A percentile compares a stretch with the other conserved stretches of the same genome.
phyloP scores from a whole-genome alignment of 2,329 filamentous ascomycete species.

The Botrytis squamosa region DNA sequence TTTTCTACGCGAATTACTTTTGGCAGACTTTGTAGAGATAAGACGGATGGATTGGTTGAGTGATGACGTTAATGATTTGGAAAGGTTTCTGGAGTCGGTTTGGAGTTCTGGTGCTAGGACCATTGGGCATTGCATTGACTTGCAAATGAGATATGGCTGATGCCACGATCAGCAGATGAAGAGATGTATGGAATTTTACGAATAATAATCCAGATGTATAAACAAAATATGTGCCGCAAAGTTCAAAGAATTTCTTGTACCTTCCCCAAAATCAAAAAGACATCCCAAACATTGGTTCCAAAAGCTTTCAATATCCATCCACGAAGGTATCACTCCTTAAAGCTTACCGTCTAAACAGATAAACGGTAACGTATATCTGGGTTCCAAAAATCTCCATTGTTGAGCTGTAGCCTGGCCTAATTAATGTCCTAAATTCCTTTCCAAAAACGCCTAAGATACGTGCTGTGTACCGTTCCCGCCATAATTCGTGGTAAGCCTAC shows the following conservation, averaged over 20 bases:
- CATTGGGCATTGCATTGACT: background rate
- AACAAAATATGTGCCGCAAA: background rate
- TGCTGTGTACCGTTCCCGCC: slow-evolving; percentile 11
- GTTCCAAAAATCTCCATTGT: background rate
- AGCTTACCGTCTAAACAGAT: background rate
- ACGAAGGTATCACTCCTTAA: background rate
- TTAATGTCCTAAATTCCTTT: background rate
- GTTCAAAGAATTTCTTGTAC: background rate
- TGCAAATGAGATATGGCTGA: slow-evolving; percentile 5
- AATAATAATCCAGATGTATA: slow-evolving; percentile 6
- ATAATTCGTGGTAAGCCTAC: slow-evolving; percentile 21
- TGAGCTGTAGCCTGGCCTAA: background rate
- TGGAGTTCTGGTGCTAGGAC: slow-evolving; percentile 6
- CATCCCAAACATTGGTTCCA: too few relatives aligned
- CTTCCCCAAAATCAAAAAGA: background rate
- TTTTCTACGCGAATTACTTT: slow-evolving; percentile 94
- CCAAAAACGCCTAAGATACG: slow-evolving; percentile 5
- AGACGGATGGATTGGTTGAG: background rate
- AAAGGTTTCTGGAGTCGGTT: background rate
- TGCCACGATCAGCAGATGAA: slow-evolving; percentile 5
- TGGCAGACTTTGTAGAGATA: slow-evolving; percentile 75
- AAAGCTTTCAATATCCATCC: background rate
- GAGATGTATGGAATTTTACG: slow-evolving; percentile 7
- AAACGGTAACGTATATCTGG: too few relatives aligned
- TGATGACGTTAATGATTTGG: background rate